Percentiles rank a stretch among this genome's conserved stretches.
These are phyloP conservation scores for Podaxis mareebaensis DNA, from an alignment of 768 basidiomycete species.

Conservation along the genomic window DNA sequence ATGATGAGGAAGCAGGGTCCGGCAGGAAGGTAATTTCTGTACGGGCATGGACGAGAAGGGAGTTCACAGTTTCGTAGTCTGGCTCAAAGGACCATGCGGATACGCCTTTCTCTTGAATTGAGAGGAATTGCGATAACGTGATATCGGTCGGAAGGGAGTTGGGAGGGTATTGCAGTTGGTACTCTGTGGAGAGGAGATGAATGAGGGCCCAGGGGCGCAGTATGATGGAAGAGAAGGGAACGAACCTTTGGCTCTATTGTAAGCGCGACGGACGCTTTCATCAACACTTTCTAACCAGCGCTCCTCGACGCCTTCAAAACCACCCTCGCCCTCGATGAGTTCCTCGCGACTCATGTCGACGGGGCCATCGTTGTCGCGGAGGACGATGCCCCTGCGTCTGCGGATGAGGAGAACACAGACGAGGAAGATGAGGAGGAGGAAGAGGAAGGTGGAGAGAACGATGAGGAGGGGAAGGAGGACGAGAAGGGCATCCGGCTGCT, in stretches of 20 bases:
- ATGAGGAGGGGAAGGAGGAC: constrained; percentile 93
- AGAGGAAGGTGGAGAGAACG: constrained; percentile 89
- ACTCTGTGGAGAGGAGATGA: constrained; percentile 47
- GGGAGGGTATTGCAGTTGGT: constrained; percentile 86
- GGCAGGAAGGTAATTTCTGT: constrained; percentile 98
- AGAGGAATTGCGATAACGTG: constrained; percentile 96
- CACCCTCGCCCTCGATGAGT: constrained; percentile 87
- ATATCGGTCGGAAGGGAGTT: constrained; percentile 98
- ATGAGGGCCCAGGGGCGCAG: constrained; percentile 14
- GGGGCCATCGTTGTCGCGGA: constrained; percentile 88
- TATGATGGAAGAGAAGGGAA: constrained; percentile 16
- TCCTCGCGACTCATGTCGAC: constrained; percentile 93
- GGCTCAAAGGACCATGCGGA: constrained; percentile 99
- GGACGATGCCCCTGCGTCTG: constrained; percentile 71
- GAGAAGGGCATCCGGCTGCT: constrained; percentile 66
- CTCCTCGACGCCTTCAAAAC: constrained; percentile 87
- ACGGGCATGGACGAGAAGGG: constrained; percentile 89
- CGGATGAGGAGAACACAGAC: constrained; percentile 86
- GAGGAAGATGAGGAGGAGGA: constrained; percentile 90
- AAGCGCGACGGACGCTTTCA: constrained; percentile 67
- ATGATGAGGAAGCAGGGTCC: constrained; percentile 92
- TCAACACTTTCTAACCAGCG: constrained; percentile 88
- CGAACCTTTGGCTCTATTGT: constrained; percentile 86
- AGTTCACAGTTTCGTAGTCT: constrained; percentile 93
- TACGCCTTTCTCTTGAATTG: constrained; percentile 99